These are phyloP conservation scores for Chalciporus piperatus DNA, from an alignment of 768 basidiomycete species.

Conservation along the genomic window DNA sequence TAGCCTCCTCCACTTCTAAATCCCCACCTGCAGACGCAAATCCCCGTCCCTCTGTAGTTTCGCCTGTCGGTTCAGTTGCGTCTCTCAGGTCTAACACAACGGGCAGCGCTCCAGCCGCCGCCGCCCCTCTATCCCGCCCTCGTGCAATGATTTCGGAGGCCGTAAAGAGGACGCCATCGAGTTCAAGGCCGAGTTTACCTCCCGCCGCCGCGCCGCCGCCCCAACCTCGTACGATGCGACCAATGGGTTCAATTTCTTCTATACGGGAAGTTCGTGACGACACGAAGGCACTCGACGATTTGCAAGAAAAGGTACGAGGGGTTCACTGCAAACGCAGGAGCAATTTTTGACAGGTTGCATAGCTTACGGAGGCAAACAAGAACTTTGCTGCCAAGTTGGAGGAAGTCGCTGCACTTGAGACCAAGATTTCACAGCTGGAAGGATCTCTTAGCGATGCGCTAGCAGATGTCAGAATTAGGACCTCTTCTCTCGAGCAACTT, in stretches of 20 bases:
- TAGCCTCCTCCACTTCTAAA: conserved; percentile 22
- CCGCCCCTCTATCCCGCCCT: conserved; percentile 44
- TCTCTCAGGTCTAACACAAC: conserved; percentile 45
- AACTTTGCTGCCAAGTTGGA: conserved; percentile 52
- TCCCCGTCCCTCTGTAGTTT: conserved; percentile 51
- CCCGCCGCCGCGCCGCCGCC: conserved; percentile 20
- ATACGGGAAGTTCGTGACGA: conserved; percentile 69
- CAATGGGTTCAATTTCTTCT: conserved; percentile 66
- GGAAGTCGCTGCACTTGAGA: conserved; percentile 51
- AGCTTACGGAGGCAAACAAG: conserved; percentile 64
- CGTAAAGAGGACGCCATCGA: conserved; percentile 47
- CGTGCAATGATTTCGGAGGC: conserved; percentile 69
- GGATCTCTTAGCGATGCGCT: conserved; percentile 45
- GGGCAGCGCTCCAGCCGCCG: conserved; percentile 18
- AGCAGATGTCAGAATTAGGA: conserved; percentile 49
- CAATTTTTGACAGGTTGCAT: conserved; percentile 1
- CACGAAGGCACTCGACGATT: conserved; percentile 50
- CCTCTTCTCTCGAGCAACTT: conserved; percentile 41
- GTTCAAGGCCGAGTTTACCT: conserved; percentile 42
- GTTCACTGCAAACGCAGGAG: not conserved
- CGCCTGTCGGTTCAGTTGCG: conserved; percentile 50
- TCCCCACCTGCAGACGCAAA: conserved; percentile 20
- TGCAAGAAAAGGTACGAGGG: conserved; percentile 55
- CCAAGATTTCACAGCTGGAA: conserved; percentile 48
- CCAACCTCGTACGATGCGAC: conserved; percentile 42